Evolutionary conservation across 371 early-diverging fungal species (phyloP).

Genomic region (Umbelopsis sp.): DNA sequence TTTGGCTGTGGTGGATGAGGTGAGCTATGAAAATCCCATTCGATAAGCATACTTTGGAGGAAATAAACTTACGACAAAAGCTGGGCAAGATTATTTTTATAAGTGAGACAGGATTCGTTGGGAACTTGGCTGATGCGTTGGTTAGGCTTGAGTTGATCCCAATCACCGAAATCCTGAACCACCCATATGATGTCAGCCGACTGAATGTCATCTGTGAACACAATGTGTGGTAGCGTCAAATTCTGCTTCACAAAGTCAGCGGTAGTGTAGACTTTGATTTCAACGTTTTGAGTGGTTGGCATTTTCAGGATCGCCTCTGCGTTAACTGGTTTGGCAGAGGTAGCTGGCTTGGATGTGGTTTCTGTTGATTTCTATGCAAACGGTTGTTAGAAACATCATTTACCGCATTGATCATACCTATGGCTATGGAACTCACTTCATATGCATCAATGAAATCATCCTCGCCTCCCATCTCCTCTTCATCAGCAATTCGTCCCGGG

Average conservation of each 20-base stretch:
- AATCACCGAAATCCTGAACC: constrained; percentile 52
- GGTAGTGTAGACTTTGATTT: constrained; percentile 42
- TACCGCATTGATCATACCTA: constrained; percentile 8
- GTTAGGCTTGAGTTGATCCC: constrained; percentile 47
- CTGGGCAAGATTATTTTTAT: constrained; percentile 52
- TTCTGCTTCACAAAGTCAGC: constrained; percentile 55
- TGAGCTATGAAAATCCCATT: too few species aligned
- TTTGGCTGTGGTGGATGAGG: constrained; percentile 24
- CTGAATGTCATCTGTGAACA: constrained; percentile 43
- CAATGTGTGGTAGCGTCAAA: constrained; percentile 51
- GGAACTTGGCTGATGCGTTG: constrained; percentile 59
- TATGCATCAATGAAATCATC: constrained; percentile 40
- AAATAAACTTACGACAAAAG: constrained; percentile 43
- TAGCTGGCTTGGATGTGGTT: not conserved
- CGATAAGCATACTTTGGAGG: not conserved
- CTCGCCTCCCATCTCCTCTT: constrained; percentile 22
- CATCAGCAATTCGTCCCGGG: constrained; percentile 40
- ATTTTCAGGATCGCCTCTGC: constrained; percentile 13
- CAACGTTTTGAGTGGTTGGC: constrained; percentile 23
- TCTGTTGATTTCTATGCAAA: not conserved
- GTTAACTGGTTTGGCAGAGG: constrained; percentile 26
- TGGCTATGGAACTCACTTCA: constrained; percentile 27
- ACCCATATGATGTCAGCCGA: constrained; percentile 60
- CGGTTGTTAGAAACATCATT: not conserved
- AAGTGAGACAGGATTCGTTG: constrained; percentile 57